Evolutionary conservation across 441 rosid species (phyloP).

Genomic region (Syzygium syzygioides): DNA sequence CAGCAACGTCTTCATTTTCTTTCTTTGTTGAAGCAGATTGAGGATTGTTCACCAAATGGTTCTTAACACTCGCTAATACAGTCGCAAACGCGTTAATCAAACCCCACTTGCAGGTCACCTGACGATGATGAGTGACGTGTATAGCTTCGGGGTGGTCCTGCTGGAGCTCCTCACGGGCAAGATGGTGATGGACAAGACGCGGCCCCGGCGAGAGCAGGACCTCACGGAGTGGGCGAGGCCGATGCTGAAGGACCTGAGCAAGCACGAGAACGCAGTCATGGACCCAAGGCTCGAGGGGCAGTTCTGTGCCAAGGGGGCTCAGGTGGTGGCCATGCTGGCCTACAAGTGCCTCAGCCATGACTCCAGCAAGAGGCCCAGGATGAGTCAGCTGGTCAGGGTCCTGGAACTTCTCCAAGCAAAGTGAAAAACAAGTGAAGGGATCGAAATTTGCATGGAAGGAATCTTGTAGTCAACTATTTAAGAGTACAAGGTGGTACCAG

Average conservation of each 20-base stretch:
- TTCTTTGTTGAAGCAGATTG: no score
- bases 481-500: not conserved
- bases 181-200: not conserved
- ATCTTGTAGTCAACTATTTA: not conserved
- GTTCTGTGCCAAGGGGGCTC: not conserved
- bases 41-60: no score
- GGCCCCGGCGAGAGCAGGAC: not conserved
- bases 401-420: not conserved
- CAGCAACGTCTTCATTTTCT: no score
- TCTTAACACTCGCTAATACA: not conserved
- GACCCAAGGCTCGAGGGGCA: not conserved
- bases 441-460: not conserved
- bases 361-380: not conserved
- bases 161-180: constrained; percentile 3
- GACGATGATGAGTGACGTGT: not conserved
- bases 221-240: not conserved
- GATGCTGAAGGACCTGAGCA: not conserved
- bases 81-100: not conserved
- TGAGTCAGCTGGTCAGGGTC: not conserved
- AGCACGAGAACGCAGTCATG: not conserved
- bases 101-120: constrained; percentile 1
- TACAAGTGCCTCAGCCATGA: not conserved
- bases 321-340: not conserved
- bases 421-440: not conserved
- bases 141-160: not conserved